Conservation (phyloP, 2,329 filamentous ascomycete species). For the Aspergillus carbonarius region DNA sequence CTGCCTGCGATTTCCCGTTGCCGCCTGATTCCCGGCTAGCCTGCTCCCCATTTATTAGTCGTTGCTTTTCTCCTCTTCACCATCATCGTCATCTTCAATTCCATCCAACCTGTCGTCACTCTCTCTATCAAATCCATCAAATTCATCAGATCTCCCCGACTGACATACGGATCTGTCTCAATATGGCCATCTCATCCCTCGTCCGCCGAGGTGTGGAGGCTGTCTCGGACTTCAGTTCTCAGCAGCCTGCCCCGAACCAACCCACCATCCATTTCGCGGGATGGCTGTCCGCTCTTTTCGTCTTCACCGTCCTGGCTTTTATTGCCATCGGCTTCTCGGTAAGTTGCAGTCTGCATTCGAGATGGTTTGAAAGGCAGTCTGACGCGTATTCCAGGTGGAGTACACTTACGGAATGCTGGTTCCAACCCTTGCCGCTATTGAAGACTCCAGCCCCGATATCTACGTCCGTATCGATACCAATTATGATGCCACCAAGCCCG, state of each 20-base stretch:
- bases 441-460: slow-evolving; percentile 57
- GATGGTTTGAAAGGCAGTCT: slow-evolving; percentile 11
- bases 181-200: slow-evolving; percentile 32
- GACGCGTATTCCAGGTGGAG: slow-evolving; percentile 34
- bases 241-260: slow-evolving; percentile 20
- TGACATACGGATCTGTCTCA: background rate
- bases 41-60: slow-evolving; percentile 1
- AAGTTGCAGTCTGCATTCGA: background rate
- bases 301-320: slow-evolving; percentile 24
- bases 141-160: background rate
- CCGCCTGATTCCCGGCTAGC: background rate
- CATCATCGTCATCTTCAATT: background rate
- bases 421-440: slow-evolving; percentile 63
- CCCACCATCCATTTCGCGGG: slow-evolving; percentile 21
- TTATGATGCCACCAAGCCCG: slow-evolving; percentile 31
- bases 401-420: slow-evolving; percentile 64
- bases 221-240: slow-evolving; percentile 24
- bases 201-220: slow-evolving; percentile 39
- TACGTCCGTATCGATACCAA: slow-evolving; percentile 51
- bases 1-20: slow-evolving; percentile 6
- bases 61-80: background rate
- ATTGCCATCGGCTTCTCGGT: slow-evolving; percentile 8
- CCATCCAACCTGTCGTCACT: slow-evolving; percentile 8
- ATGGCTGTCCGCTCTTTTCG: slow-evolving; percentile 28
- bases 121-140: slow-evolving; percentile 1